Evolutionary conservation across 495 filamentous ascomycete genomes (phyloP).

Genomic region (Penicillium alfredii): DNA sequence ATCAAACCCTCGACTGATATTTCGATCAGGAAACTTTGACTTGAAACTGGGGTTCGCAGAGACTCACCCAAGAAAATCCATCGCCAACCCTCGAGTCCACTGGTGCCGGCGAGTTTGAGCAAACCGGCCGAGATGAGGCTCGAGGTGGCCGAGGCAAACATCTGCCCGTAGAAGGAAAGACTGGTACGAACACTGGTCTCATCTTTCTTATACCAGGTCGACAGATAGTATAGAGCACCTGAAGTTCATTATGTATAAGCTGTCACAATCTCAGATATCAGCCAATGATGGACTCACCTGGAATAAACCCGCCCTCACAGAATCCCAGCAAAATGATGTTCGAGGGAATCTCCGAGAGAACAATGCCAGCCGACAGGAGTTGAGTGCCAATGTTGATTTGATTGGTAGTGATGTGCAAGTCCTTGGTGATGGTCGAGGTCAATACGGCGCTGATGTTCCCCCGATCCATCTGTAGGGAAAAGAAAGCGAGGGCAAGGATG

Average conservation of each 20-base stretch:
- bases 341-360: constrained; percentile 52
- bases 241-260: constrained; percentile 46
- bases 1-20: constrained; percentile 51
- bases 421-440: constrained; percentile 46
- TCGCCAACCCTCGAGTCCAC: constrained; percentile 51
- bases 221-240: constrained; percentile 55
- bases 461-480: constrained; percentile 52
- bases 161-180: constrained; percentile 50
- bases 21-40: no score
- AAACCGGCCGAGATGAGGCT: constrained; percentile 48
- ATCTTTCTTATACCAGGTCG: constrained; percentile 53
- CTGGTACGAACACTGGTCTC: constrained; percentile 51
- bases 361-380: constrained; percentile 50
- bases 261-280: no score
- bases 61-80: constrained; percentile 53
- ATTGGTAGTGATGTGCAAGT: constrained; percentile 49
- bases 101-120: constrained; percentile 45
- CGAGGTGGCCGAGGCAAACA: constrained; percentile 47
- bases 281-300: constrained; percentile 23
- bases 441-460: constrained; percentile 46
- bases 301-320: constrained; percentile 56
- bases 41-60: no score
- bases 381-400: constrained; percentile 55
- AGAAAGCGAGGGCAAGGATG: constrained; percentile 50
- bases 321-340: constrained; percentile 53